These are phyloP conservation scores for Neurospora sp. DNA, from an alignment of 495 filamentous ascomycete genomes.

Conservation along the genomic window DNA sequence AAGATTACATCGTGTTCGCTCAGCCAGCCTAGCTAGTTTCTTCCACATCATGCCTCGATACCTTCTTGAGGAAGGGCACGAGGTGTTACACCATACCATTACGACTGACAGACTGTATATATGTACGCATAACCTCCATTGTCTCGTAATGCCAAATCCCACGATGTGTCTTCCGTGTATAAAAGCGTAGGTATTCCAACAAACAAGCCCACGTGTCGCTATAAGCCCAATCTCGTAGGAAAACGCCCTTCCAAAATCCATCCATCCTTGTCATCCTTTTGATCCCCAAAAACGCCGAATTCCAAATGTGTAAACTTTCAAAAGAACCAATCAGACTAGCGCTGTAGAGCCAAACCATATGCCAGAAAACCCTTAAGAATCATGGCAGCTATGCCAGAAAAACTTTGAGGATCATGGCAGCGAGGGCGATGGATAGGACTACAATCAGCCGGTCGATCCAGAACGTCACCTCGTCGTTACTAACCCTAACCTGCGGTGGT, in stretches of 20 bases:
- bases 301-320: not conserved
- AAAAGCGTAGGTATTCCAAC: not conserved
- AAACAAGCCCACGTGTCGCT: not conserved
- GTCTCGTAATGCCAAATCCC: not conserved
- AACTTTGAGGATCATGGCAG: conserved; percentile 42
- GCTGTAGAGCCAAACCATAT: not conserved
- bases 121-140: not conserved
- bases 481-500: conserved; percentile 14
- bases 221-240: not conserved
- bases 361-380: conserved; percentile 32
- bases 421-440: conserved; percentile 38
- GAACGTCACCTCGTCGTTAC: conserved; percentile 26
- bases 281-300: not conserved
- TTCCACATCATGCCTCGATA: not conserved
- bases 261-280: not conserved
- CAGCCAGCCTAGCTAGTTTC: not conserved
- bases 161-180: not conserved
- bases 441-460: conserved; percentile 55
- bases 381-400: conserved; percentile 30
- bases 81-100: not conserved
- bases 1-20: not conserved
- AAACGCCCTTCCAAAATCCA: not conserved
- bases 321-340: not conserved
- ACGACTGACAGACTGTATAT: not conserved
- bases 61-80: not conserved